These are phyloP conservation scores for Saitozyma podzolica DNA, from an alignment of 768 basidiomycete genomes.

Conservation along the genomic window DNA sequence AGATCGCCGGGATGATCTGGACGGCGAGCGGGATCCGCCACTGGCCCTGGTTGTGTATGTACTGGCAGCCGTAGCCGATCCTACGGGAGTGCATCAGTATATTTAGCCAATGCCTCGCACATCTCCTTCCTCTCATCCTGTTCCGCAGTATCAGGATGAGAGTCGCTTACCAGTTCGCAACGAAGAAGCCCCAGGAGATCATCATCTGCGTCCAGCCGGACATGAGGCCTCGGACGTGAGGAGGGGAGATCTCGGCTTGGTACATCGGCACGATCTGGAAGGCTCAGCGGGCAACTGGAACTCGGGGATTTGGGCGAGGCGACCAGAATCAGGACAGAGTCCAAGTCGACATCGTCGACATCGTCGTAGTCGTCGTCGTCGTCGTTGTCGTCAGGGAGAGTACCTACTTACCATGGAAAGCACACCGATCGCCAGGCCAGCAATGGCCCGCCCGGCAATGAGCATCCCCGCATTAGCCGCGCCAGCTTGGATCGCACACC, in stretches of 20 bases:
- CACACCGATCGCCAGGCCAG: slow-evolving; percentile 45
- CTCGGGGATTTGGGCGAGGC: too few species aligned
- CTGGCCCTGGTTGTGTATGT: slow-evolving; percentile 57
- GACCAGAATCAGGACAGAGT: too few species aligned
- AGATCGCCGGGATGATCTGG: slow-evolving; percentile 60
- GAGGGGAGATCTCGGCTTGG: slow-evolving; percentile 66
- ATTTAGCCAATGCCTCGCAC: too few species aligned
- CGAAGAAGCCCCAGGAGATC: slow-evolving; percentile 65
- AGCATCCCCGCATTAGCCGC: slow-evolving; percentile 62
- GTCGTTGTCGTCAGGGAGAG: too few species aligned
- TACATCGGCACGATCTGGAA: slow-evolving; percentile 51
- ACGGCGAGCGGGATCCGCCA: slow-evolving; percentile 63
- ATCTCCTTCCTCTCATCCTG: neutral
- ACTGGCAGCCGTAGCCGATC: slow-evolving; percentile 65
- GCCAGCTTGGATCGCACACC: slow-evolving; percentile 63
- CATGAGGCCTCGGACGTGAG: slow-evolving; percentile 64
- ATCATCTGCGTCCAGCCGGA: slow-evolving; percentile 65
- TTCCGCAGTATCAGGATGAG: neutral
- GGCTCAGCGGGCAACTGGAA: too few species aligned
- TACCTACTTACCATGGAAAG: slow-evolving; percentile 16
- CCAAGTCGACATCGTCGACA: too few species aligned
- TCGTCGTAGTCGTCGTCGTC: too few species aligned
- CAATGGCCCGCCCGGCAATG: slow-evolving; percentile 43
- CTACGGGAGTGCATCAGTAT: slow-evolving; percentile 33
- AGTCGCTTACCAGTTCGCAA: slow-evolving; percentile 56